Base-by-base conservation (phyloP, 345 rosid species). In the Camelina laxa region DNA sequence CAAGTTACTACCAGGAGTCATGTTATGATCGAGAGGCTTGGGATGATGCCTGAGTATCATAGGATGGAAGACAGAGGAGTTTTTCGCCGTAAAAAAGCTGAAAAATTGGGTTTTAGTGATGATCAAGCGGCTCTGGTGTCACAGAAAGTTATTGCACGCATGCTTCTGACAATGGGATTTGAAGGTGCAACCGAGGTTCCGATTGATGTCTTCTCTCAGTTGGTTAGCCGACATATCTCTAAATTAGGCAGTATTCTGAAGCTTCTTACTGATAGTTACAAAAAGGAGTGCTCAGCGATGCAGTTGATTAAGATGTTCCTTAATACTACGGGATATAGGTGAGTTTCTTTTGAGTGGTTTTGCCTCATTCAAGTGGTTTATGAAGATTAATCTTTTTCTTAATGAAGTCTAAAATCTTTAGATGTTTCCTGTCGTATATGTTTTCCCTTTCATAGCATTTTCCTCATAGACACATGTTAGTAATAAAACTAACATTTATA, bases 231-330 rank as follows among this genome's bases (percentile, higher is more conserved):
- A 77, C 96, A 91, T 84, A 77, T 90, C 53, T 68, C 70, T 82
- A 91, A 91, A 80, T 82, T 91, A 22, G 97, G 97, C 41, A 80
- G 82, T 45, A 87, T 41, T 49, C 80, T 91, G 80, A 94, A 84
- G 82, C 75, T 90, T 83, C 95, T 94, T 21, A 66, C 90, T 60
- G 96, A 90, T 77, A 90, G 85, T 83, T 94, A 94, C 85, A 84
- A 83, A 79, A 86, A 84, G 78, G 95, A 91, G 72, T 91, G 89
- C 81, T 88, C 98, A 15, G 96, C 95, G 13, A 35, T 81, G 65
- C 97, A 91, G 81, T 82, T 94, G 69, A 79, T 94, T 55, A 90
- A 83, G 78, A 94, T 94, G 97, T 94, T 94, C 78, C 93, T 94
- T 74, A 89, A 90, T 66, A 81, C 82, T 21, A 71, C 82, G 6